Evolutionary conservation across 345 rosid genomes (phyloP).

Genomic region (Gossypium stocksii): DNA sequence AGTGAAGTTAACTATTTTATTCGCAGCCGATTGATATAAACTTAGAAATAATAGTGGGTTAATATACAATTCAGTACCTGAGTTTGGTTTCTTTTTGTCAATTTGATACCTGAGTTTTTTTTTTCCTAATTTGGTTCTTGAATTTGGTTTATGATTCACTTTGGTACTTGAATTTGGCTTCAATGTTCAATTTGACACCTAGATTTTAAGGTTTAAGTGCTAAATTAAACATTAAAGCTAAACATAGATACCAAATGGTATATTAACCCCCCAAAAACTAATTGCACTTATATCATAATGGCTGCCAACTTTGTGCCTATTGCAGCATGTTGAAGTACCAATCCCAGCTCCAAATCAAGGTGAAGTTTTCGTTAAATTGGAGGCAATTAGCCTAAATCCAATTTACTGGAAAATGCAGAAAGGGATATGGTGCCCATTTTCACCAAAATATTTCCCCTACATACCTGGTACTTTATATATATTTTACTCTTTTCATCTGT

Average conservation of each 20-base stretch:
- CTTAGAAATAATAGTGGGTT: too few relatives aligned
- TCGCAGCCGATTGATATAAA: background rate
- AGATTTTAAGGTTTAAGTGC: too few relatives aligned
- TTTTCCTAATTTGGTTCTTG: too few relatives aligned
- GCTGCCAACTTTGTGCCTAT: background rate
- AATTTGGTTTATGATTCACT: too few relatives aligned
- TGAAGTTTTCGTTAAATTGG: conserved; percentile 47
- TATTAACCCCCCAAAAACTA: background rate
- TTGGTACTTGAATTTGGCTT: too few relatives aligned
- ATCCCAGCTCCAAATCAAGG: conserved; percentile 33
- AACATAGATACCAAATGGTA: too few relatives aligned
- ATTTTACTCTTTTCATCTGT: too few relatives aligned
- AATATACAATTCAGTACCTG: too few relatives aligned
- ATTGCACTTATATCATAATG: background rate
- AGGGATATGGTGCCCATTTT: conserved; percentile 42
- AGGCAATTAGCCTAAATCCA: conserved; percentile 48
- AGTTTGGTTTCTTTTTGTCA: too few relatives aligned
- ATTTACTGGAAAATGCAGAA: conserved; percentile 51
- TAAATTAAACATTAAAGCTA: too few relatives aligned
- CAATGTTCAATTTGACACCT: too few relatives aligned
- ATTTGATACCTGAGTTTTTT: too few relatives aligned
- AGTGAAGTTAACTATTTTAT: background rate
- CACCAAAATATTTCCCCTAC: conserved; percentile 65
- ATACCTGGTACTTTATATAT: conserved; percentile 43
- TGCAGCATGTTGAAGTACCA: conserved; percentile 51